Evolutionary conservation across 2,329 filamentous ascomycete genomes (phyloP), one percentile per base, ranked within the genome.

Genomic region (Colletotrichum liaoningense): DNA sequence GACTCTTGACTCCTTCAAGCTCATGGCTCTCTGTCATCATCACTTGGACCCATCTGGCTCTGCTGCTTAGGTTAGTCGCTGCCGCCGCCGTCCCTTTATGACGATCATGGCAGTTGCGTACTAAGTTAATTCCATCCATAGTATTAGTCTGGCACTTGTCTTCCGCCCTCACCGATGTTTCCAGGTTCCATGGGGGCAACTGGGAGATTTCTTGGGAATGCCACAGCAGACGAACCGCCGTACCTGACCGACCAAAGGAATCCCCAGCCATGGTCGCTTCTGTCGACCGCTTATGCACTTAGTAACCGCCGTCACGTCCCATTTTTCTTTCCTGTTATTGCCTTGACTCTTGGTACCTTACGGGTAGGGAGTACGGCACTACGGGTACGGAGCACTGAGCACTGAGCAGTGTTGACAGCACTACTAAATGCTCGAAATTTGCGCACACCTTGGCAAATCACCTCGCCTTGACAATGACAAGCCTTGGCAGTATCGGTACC

Each of bases 161-260:
- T n/a, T 26, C n/a, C 52, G 65, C 65, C 57, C 49, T 72, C 26
- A 26, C 69, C 57, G 57, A 63, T 16, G 28, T 19, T 30, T 22
- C 16, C 7, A 19, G 22, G 26, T 60, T 42, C 19, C 38, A 14
- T 9, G 22, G n/a, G 55, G 52, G 16, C 38, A 42, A 7, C 16
- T 42, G 16, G 65, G 59, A 63, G 66, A 64, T 64, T 73, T 70
- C 66, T 73, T 66, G 66, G 70, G 33, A 69, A 73, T 35, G 62
- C 24, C 57, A 35, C n/a, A 42, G 16, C 38, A 5, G 26, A 30
- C n/a, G n/a, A 24, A 28, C n/a, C 52, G 22, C n/a, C 52, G 11
- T 55, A 26, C 24, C 52, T 55, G n/a, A 9, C 38, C 19, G 26
- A 26, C 26, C 3, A 22, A 49, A 49, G 42, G 42, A 49, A 9